phyloP scores from a whole-genome alignment of 2,329 filamentous ascomycete genomes.

The Truncatella angustata region DNA sequence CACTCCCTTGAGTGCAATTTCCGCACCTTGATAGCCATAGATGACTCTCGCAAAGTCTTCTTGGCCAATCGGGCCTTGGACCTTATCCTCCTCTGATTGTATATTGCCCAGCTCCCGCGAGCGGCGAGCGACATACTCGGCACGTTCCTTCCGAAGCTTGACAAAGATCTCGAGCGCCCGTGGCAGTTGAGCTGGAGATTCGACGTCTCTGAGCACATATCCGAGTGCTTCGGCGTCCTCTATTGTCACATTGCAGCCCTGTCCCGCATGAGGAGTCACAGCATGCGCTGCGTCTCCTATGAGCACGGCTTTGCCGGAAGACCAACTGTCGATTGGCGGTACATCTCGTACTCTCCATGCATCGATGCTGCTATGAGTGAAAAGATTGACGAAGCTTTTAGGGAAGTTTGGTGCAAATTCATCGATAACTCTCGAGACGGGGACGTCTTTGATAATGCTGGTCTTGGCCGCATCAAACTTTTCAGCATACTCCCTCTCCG shows the following conservation, averaged over 20 bases:
- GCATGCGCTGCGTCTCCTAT: constrained; percentile 18
- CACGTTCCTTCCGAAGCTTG: constrained; percentile 18
- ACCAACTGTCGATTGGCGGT: constrained; percentile 14
- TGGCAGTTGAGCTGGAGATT: background rate
- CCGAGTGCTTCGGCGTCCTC: constrained; percentile 22
- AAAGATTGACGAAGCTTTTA: constrained; percentile 10
- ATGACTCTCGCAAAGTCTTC: constrained; percentile 19
- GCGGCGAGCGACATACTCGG: constrained; percentile 17
- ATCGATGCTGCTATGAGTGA: constrained; percentile 12
- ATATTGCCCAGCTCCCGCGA: constrained; percentile 18
- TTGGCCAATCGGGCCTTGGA: constrained; percentile 14
- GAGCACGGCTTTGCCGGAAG: background rate
- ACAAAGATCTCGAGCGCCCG: constrained; percentile 16
- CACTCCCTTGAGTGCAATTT: constrained; percentile 10
- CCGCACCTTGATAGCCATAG: constrained; percentile 19
- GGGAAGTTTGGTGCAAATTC: constrained; percentile 16
- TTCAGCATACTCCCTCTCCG: constrained; percentile 18
- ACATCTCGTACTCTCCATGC: constrained; percentile 21
- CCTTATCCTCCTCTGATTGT: constrained; percentile 15
- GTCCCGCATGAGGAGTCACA: constrained; percentile 19
- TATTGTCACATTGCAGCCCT: constrained; percentile 22
- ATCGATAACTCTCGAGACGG: constrained; percentile 12
- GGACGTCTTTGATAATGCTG: constrained; percentile 19
- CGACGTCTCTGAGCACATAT: constrained; percentile 4
- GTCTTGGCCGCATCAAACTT: constrained; percentile 17